Base-by-base conservation (phyloP, 2,329 filamentous ascomycete genomes). In the Arachnopeziza araneosa region DNA sequence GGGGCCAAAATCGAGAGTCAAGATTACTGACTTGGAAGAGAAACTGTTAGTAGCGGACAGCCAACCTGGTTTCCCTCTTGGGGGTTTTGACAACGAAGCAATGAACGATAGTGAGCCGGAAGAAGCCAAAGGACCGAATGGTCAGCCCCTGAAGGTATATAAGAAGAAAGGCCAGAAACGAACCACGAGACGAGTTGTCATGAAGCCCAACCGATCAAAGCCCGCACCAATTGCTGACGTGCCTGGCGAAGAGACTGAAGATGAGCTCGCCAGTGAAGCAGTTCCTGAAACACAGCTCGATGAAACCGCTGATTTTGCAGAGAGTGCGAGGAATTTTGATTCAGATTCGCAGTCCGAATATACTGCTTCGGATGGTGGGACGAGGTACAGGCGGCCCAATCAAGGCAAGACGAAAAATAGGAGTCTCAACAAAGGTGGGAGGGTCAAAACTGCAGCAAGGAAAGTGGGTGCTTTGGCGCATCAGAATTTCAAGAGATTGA, bases 131-230 rank as follows among this genome's bases (percentile, higher is more conserved):
- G 83, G 78, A 56, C 78, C 77, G n/a, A 76, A 84, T 67, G 85
- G 85, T 1, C 78, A 82, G 63, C 85, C 85, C 1, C 72, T 85
- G 48, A 83, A 80, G 57, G 74, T 83, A 1, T 93, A 83, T 78
- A 93, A 93, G 79, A 95, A 95, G 81, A 90, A 90, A 77, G 90
- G 89, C 0, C 83, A 90, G 71, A 95, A 95, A 78, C 80, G 90
- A 62, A 91, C 89, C 58, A 93, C 90, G 2, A 80, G 86, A 63
- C 78, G 80, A 54, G 80, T 83, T 58, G 91, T 86, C 61, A 90
- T 88, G 77, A 79, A 76, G 63, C 84, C 83, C 1, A 80, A 75
- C 0, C 72, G 77, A 58, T 70, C 72, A 7, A 81, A 80, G 68
- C 79, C 84, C 48, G 79, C 66, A 70, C 30, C 63, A 68, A 4